These are phyloP conservation scores for Letharia lupina DNA, from an alignment of 495 filamentous ascomycete genomes.

Conservation along the genomic window DNA sequence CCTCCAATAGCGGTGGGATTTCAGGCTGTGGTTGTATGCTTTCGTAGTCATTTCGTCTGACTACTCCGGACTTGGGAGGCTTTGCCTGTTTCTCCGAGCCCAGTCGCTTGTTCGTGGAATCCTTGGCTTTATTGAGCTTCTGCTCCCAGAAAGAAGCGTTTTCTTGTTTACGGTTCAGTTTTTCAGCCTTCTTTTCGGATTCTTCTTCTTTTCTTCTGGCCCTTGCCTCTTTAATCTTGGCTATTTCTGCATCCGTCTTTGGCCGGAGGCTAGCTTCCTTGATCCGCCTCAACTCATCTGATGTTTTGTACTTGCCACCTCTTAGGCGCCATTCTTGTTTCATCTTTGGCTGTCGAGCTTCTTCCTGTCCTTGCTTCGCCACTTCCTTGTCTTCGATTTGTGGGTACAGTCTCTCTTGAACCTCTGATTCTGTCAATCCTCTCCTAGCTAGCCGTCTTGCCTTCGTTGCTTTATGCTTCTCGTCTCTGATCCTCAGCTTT, in stretches of 20 bases:
- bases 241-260: constrained; percentile 27
- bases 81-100: too few species aligned
- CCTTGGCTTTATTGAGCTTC: background rate
- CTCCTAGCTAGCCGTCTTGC: constrained; percentile 9
- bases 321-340: background rate
- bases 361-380: background rate
- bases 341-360: background rate
- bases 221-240: constrained; percentile 34
- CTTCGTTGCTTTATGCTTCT: constrained; percentile 17
- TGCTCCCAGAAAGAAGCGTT: background rate
- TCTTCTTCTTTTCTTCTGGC: constrained; percentile 25
- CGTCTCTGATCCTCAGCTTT: constrained; percentile 9
- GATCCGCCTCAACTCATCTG: background rate
- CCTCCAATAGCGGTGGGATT: background rate
- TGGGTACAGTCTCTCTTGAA: constrained; percentile 20
- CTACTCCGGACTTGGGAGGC: background rate
- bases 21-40: background rate
- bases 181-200: constrained; percentile 33
- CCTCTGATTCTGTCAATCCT: constrained; percentile 15
- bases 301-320: background rate
- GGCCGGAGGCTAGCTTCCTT: constrained; percentile 20
- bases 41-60: background rate
- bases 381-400: background rate
- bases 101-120: background rate
- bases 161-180: constrained; percentile 29